phyloP scores from a whole-genome alignment of 2,329 filamentous ascomycete species.

The Nothophaeocryptopus gaeumannii region DNA sequence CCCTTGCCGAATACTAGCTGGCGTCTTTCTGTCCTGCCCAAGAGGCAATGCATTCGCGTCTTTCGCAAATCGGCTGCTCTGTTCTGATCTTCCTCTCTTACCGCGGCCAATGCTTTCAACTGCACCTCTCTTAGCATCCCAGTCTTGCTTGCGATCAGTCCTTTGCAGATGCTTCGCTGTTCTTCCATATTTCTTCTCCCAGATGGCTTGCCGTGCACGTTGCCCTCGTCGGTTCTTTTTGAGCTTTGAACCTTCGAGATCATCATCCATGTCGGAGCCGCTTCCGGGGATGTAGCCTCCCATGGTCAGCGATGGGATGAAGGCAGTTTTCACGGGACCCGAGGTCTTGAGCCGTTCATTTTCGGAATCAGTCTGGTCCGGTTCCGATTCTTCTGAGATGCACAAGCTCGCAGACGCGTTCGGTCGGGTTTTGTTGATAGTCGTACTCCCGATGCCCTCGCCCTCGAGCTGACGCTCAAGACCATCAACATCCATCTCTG shows the following conservation, averaged over 20 bases:
- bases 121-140: slow-evolving; percentile 60
- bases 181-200: slow-evolving; percentile 74
- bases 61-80: slow-evolving; percentile 14
- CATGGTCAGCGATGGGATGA: slow-evolving; percentile 71
- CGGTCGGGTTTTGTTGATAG: slow-evolving; percentile 2
- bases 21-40: slow-evolving; percentile 6
- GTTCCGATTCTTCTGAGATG: slow-evolving; percentile 28
- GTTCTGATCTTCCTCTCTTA: slow-evolving; percentile 3
- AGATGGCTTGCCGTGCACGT: slow-evolving; percentile 72
- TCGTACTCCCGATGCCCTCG: slow-evolving; percentile 23
- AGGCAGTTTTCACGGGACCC: slow-evolving; percentile 50
- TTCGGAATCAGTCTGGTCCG: slow-evolving; percentile 18
- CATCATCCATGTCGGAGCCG: slow-evolving; percentile 66
- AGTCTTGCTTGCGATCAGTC: slow-evolving; percentile 50
- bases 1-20: slow-evolving; percentile 5
- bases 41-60: slow-evolving; percentile 20
- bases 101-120: slow-evolving; percentile 25
- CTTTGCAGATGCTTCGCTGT: slow-evolving; percentile 65
- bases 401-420: slow-evolving; percentile 21
- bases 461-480: slow-evolving; percentile 26
- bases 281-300: slow-evolving; percentile 77
- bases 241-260: slow-evolving; percentile 48
- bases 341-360: slow-evolving; percentile 15
- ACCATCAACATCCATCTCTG: slow-evolving; percentile 25
- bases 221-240: slow-evolving; percentile 76